Conservation (phyloP, 495 filamentous ascomycete genomes). For the Aspergillus bertholletiae region DNA sequence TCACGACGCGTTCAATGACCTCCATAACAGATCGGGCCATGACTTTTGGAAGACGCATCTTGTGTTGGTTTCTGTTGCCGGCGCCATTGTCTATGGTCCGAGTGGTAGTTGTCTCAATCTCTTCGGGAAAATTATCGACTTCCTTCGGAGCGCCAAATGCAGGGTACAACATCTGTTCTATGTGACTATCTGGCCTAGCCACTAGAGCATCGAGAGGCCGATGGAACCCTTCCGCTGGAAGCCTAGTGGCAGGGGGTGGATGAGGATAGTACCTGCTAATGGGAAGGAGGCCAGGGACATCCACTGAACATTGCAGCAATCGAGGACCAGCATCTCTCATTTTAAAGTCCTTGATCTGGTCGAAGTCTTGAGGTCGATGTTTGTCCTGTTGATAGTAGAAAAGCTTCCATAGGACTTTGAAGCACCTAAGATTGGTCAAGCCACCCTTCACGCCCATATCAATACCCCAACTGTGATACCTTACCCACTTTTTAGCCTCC, state of each 20-base stretch:
- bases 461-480: slow-evolving; percentile 33
- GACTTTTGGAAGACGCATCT: background rate
- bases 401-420: slow-evolving; percentile 20
- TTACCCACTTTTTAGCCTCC: slow-evolving; percentile 4
- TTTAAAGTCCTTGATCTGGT: slow-evolving; percentile 15
- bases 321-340: slow-evolving; percentile 39
- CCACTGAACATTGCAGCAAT: slow-evolving; percentile 20
- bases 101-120: background rate
- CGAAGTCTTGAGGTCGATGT: slow-evolving; percentile 14
- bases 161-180: slow-evolving; percentile 17
- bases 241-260: background rate
- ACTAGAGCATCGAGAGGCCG: slow-evolving; percentile 13
- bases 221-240: background rate
- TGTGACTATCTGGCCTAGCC: slow-evolving; percentile 13
- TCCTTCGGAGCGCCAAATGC: background rate
- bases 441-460: slow-evolving; percentile 1
- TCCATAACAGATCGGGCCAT: slow-evolving; percentile 12
- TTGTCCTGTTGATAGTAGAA: slow-evolving; percentile 23
- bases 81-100: background rate
- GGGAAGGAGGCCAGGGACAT: slow-evolving; percentile 14
- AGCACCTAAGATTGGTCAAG: background rate
- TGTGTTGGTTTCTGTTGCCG: background rate
- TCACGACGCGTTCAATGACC: slow-evolving; percentile 23
- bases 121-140: background rate
- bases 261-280: slow-evolving; percentile 25